A percentile compares a stretch with the other conserved stretches of the same genome.
Evolutionary conservation across 2,329 filamentous ascomycete species (phyloP).

Genomic region (Aspergillus udagawae): DNA sequence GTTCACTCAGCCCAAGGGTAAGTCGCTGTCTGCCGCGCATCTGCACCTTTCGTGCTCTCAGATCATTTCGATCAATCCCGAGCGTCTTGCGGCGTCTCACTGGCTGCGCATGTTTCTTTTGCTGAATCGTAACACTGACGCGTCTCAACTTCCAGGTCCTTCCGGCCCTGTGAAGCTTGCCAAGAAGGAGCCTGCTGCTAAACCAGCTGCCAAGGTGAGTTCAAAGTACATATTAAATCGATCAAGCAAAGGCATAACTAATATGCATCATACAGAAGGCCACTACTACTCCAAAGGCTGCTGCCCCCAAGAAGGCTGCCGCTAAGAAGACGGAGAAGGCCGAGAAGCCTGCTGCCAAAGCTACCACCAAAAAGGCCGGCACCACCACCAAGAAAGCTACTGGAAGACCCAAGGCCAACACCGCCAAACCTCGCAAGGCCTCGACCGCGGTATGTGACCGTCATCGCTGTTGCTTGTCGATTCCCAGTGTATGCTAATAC

Average conservation of each 20-base stretch:
- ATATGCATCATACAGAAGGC: conserved; percentile 40
- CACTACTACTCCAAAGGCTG: conserved; percentile 29
- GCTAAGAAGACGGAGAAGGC: conserved; percentile 47
- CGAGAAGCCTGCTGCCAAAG: conserved; percentile 43
- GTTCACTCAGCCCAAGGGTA: conserved; percentile 89
- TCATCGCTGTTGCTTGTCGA: not conserved
- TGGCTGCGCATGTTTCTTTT: conserved; percentile 4
- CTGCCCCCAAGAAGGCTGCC: conserved; percentile 31
- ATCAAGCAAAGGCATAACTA: not conserved
- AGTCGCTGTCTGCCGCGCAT: conserved; percentile 28
- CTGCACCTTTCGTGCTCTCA: not conserved
- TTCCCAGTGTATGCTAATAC: conserved; percentile 17
- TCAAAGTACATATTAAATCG: not conserved
- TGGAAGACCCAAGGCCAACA: conserved; percentile 50
- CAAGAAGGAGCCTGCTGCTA: conserved; percentile 61
- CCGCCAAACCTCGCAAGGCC: conserved; percentile 53
- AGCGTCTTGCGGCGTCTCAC: not conserved
- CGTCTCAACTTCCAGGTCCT: conserved; percentile 52
- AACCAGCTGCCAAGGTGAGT: conserved; percentile 40
- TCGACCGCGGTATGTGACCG: conserved; percentile 36
- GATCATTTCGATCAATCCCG: not conserved
- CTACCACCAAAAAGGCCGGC: conserved; percentile 44
- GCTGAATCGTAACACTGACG: conserved; percentile 22
- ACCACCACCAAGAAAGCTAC: conserved; percentile 48
- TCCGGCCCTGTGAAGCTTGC: conserved; percentile 91